phyloP scores from a whole-genome alignment of 2,329 filamentous ascomycete genomes.

The Alternaria sp. region DNA sequence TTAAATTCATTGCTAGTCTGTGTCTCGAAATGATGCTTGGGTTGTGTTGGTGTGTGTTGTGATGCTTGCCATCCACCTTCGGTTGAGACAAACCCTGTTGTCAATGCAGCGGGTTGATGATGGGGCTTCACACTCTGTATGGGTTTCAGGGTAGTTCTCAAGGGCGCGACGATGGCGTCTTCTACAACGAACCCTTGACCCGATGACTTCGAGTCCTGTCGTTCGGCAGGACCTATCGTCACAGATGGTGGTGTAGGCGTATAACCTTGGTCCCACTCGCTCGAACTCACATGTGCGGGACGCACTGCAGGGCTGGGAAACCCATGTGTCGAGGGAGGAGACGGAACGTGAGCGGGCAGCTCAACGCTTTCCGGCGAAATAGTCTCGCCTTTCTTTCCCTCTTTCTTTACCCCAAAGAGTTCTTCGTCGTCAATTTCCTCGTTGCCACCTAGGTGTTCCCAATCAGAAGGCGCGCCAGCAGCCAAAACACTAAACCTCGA shows the following conservation, averaged over 20 bases:
- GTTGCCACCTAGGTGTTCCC: slow-evolving; percentile 48
- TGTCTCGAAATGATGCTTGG: background rate
- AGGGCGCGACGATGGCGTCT: slow-evolving; percentile 30
- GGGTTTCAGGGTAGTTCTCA: slow-evolving; percentile 31
- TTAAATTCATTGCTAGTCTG: background rate
- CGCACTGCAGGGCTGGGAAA: slow-evolving; percentile 46
- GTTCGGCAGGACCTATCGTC: slow-evolving; percentile 28
- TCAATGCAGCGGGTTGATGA: slow-evolving; percentile 17
- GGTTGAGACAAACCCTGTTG: slow-evolving; percentile 21
- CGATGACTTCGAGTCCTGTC: slow-evolving; percentile 25
- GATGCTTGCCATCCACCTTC: slow-evolving; percentile 24
- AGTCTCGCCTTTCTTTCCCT: slow-evolving; percentile 23
- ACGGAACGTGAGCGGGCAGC: slow-evolving; percentile 37
- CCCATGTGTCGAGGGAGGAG: slow-evolving; percentile 37
- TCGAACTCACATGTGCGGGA: slow-evolving; percentile 23
- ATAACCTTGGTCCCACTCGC: slow-evolving; percentile 34
- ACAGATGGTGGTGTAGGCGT: slow-evolving; percentile 46
- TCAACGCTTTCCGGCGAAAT: slow-evolving; percentile 42
- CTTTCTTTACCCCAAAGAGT: slow-evolving; percentile 41
- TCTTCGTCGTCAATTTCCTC: slow-evolving; percentile 51
- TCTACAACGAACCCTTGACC: slow-evolving; percentile 35
- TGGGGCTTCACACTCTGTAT: slow-evolving; percentile 22
- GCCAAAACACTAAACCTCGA: slow-evolving; percentile 47
- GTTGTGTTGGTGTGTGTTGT: slow-evolving; percentile 27
- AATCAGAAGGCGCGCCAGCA: slow-evolving; percentile 49